Conservation (phyloP, 176 grass and related monocot genomes). For the Leersia perrieri region DNA sequence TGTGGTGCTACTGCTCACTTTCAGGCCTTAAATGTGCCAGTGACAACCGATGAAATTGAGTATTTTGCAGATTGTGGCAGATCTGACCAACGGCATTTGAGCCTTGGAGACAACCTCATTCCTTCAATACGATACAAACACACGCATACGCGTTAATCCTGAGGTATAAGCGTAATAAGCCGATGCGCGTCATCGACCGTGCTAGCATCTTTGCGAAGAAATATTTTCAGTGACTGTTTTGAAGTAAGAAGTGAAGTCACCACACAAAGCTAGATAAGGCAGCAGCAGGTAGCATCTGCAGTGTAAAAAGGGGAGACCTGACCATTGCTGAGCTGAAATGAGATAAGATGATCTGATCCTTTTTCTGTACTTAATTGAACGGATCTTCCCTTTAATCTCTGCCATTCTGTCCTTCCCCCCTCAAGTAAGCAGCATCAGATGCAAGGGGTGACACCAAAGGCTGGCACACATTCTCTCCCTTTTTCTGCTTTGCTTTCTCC, state of each 20-base stretch:
- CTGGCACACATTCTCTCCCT: constrained; percentile 38
- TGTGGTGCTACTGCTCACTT: neutral
- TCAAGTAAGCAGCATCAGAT: constrained; percentile 47
- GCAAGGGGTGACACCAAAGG: constrained; percentile 48
- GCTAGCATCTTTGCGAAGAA: neutral
- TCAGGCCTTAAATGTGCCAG: neutral
- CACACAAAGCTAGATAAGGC: neutral
- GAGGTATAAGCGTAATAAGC: neutral
- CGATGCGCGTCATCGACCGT: neutral
- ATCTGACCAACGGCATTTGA: neutral
- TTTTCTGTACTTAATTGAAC: neutral
- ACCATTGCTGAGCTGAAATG: neutral
- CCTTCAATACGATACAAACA: neutral
- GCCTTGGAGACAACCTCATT: neutral
- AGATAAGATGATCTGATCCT: neutral
- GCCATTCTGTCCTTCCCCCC: constrained; percentile 35
- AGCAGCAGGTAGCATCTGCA: neutral
- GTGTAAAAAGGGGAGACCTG: neutral
- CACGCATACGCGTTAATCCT: neutral
- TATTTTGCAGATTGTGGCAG: neutral
- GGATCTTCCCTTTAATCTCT: neutral
- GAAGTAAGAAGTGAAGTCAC: neutral
- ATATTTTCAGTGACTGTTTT: neutral
- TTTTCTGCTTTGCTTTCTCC: constrained; percentile 10
- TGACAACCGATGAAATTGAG: neutral